phyloP scores from a whole-genome alignment of 352 stramenopile genomes.

The Pythium apleroticum region DNA sequence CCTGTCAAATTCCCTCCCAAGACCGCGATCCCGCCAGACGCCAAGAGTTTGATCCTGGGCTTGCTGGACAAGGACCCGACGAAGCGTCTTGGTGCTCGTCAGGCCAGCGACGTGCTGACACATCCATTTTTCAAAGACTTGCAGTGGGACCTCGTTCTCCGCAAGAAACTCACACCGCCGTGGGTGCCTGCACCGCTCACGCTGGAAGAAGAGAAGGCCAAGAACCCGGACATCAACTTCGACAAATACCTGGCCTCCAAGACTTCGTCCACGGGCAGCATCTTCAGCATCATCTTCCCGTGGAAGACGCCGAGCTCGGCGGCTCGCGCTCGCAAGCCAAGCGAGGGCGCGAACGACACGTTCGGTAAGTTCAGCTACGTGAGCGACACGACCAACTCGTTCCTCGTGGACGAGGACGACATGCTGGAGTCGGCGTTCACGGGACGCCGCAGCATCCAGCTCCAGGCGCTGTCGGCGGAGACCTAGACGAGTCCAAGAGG shows the following conservation, averaged over 20 bases:
- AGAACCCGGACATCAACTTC: conserved; percentile 84
- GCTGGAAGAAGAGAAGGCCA: conserved; percentile 70
- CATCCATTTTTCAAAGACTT: conserved; percentile 69
- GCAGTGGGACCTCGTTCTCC: conserved; percentile 54
- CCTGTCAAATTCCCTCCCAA: conserved; percentile 85
- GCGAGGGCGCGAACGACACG: conserved; percentile 53
- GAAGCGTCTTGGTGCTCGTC: conserved; percentile 68
- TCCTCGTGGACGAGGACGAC: conserved; percentile 87
- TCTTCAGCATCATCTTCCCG: conserved; percentile 84
- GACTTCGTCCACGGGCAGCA: conserved; percentile 71
- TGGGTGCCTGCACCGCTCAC: conserved; percentile 73
- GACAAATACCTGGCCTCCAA: conserved; percentile 85
- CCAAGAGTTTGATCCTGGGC: conserved; percentile 70
- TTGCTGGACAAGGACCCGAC: conserved; percentile 84
- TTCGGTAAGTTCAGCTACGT: conserved; percentile 90
- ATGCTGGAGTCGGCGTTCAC: conserved; percentile 87
- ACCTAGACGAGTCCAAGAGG: conserved; percentile 25
- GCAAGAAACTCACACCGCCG: conserved; percentile 75
- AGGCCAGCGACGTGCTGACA: conserved; percentile 79
- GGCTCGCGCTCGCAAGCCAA: conserved; percentile 47
- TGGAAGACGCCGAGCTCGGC: conserved; percentile 64
- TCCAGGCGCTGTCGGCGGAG: conserved; percentile 80
- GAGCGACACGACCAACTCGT: conserved; percentile 87
- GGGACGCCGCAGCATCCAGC: conserved; percentile 73
- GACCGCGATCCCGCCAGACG: conserved; percentile 62